Evolutionary conservation across 257 asterid species (phyloP), one percentile per base, ranked within the genome.

Genomic region (Coffea eugenioides): DNA sequence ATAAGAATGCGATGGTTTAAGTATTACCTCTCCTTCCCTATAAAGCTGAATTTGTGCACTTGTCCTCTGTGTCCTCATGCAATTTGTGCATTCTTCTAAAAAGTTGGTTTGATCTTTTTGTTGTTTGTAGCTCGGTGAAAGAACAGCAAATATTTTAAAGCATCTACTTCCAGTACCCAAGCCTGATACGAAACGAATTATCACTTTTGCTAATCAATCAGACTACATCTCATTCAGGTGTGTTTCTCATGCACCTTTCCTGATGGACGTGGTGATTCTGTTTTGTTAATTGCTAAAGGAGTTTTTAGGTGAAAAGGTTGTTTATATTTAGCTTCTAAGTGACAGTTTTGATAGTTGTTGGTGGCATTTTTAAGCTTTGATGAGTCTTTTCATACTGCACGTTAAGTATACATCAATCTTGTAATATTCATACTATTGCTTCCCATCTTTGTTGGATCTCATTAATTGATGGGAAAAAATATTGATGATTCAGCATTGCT

Each of bases 161-260:
- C 83, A 92, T 87, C 89, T 95, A 80, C 93, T 95, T 87, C 99
- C 97, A n/a, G 93, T 92, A 23, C 97, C 99, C 75, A 95, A 95
- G 86, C 91, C 97, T 14, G 97, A 95, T 80, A 88, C 99, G 3
- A 95, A 93, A 68, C 96, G 95, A 20, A 91, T 95, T 20, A 69
- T 95, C 82, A 92, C 99, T 54, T 93, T 92, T 65, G 98, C 98
- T 7, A 90, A 88, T 82, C 90, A 87, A 79, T 90, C 97, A 0
- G 99, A 93, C 80, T 89, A 88, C 73, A 88, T 95, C 72, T 95
- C 99, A 11, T 95, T 95, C 93, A 95, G 99, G 99, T 95, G 73
- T 41, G 90, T 76, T 64, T 80, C 20, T 64, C 59, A 21, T 61
- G 43, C 8, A 11, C 16, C 2, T 48, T 18, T 34, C 2, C 16